Evolutionary conservation across 2,329 filamentous ascomycete species (phyloP).

Genomic region (Fusarium siculi): DNA sequence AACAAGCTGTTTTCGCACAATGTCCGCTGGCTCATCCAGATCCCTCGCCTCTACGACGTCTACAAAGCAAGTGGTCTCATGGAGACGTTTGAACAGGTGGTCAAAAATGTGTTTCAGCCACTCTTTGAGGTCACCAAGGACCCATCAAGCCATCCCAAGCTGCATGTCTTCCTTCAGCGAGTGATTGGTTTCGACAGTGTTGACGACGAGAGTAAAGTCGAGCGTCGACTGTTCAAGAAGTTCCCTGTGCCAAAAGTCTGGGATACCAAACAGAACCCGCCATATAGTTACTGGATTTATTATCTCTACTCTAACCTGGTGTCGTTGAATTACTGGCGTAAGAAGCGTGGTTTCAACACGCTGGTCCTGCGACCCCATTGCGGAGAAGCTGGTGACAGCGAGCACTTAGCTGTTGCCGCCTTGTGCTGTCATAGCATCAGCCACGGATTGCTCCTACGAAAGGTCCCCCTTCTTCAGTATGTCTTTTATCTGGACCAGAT

Average conservation of each 20-base stretch:
- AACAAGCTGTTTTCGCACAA: slow-evolving; percentile 99
- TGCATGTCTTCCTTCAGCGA: slow-evolving; percentile 93
- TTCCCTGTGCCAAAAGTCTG: slow-evolving; percentile 91
- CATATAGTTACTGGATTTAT: slow-evolving; percentile 99
- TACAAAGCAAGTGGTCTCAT: slow-evolving; percentile 91
- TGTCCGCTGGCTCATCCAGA: slow-evolving; percentile 95
- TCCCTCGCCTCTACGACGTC: slow-evolving; percentile 93
- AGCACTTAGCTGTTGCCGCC: slow-evolving; percentile 91
- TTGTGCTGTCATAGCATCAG: slow-evolving; percentile 97
- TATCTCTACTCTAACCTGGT: slow-evolving; percentile 95
- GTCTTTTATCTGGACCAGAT: slow-evolving; percentile 98
- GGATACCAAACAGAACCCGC: slow-evolving; percentile 93
- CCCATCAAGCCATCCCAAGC: slow-evolving; percentile 86
- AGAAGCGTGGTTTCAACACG: slow-evolving; percentile 93
- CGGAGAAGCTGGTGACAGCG: slow-evolving; percentile 95
- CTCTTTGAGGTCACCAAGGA: slow-evolving; percentile 94
- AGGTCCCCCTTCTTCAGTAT: slow-evolving; percentile 94
- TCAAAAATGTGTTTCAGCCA: slow-evolving; percentile 91
- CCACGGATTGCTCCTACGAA: slow-evolving; percentile 90
- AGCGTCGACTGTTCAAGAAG: slow-evolving; percentile 93
- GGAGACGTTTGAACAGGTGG: slow-evolving; percentile 88
- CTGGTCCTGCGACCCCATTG: slow-evolving; percentile 94
- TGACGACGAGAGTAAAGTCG: slow-evolving; percentile 97
- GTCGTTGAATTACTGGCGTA: slow-evolving; percentile 91
- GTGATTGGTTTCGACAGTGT: slow-evolving; percentile 98